These are phyloP conservation scores for Mycena belliarum DNA, from an alignment of 768 basidiomycete species.

Conservation along the genomic window DNA sequence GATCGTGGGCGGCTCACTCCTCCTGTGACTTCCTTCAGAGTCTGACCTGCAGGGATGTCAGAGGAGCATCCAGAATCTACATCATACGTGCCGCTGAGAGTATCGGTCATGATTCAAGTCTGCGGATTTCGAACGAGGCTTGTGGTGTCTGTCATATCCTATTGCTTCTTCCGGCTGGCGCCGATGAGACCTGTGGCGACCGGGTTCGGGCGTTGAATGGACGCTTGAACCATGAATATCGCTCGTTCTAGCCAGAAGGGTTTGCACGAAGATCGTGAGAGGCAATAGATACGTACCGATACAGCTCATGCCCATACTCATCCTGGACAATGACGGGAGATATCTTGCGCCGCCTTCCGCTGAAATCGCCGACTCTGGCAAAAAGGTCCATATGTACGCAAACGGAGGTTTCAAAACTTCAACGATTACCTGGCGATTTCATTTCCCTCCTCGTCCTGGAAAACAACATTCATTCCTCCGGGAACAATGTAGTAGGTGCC, in stretches of 20 bases:
- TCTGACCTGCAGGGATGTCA: constrained; percentile 1
- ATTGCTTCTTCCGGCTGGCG: not conserved
- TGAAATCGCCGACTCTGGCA: constrained; percentile 56
- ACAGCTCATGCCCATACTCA: constrained; percentile 57
- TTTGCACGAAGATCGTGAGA: not conserved
- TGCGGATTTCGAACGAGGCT: constrained; percentile 6
- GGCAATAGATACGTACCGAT: constrained; percentile 39
- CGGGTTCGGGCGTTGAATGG: not conserved
- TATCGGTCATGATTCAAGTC: not conserved
- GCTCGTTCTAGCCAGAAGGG: not conserved
- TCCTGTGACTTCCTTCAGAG: constrained; percentile 6
- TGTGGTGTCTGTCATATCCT: not conserved
- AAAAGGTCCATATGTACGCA: not conserved
- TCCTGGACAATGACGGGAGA: constrained; percentile 61
- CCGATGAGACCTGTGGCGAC: not conserved
- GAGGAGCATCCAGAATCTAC: not conserved
- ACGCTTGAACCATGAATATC: not conserved
- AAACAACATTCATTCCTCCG: constrained; percentile 62
- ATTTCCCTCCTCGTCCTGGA: constrained; percentile 64
- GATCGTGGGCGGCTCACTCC: constrained; percentile 18
- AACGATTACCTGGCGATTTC: constrained; percentile 58
- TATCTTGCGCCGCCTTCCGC: constrained; percentile 28
- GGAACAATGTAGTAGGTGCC: constrained; percentile 60
- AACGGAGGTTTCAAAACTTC: not conserved
- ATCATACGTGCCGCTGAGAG: not conserved